Base-by-base conservation (phyloP, 2,329 filamentous ascomycete genomes). In the Fusarium cicatricum region DNA sequence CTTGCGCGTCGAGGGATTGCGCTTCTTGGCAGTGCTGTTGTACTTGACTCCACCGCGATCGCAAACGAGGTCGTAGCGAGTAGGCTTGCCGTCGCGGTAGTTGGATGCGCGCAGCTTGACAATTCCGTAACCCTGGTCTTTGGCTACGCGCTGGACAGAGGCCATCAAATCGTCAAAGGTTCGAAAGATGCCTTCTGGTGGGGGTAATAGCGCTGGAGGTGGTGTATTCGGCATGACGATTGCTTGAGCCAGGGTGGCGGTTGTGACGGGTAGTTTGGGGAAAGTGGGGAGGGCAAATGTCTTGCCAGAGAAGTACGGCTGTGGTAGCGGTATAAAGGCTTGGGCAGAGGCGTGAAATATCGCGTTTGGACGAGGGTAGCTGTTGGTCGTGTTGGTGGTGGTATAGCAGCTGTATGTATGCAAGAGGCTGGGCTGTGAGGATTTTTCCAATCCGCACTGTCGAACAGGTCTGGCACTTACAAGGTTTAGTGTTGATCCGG, bases 1-100 rank as follows among this genome's bases (percentile, higher is more conserved):
- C 73, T 87, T 87, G 69, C 84, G 83, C 37, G 84, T 87, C 48
- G 82, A 85, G 1, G 84, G 84, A 64, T 85, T 86, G 52, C 84
- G 81, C 75, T 86, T 87, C 78, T 86, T 86, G 8, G 84, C 84
- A 2, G 84, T 87, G 72, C 84, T 86, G 74, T 78, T 85, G 73
- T 87, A 87, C 72, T 86, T 87, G 69, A 87, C 84, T 56, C 84
- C 84, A 48, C 84, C 84, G 34, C 84, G 83, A 62, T 87, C 84
- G 72, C 84, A 87, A 29, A 87, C 84, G 11, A 87, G 76, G 60
- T 87, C 84, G 72, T 86, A 87, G 14, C 84, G 81, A 16, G 84
- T 86, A 1, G 84, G 83, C 64, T 86, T 86, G 55, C 82, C 81
- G 48, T 87, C 84, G 38, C 84, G 83, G 63, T 87, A 87, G 72